Evolutionary conservation across 192 early-diverging fungal genomes (phyloP).

Genomic region (Coemansia umbellata): DNA sequence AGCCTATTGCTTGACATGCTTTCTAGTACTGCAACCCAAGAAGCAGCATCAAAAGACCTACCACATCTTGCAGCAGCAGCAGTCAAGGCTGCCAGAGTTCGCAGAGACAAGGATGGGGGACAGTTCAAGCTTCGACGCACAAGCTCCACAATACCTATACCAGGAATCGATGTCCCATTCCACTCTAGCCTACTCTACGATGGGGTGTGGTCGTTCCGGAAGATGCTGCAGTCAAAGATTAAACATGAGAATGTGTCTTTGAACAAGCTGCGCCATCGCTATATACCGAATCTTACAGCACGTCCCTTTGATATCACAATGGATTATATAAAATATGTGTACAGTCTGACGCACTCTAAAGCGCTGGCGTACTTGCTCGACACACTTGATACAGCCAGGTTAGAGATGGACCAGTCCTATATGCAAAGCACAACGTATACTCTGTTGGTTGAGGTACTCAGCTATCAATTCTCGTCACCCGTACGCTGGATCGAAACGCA

Average conservation of each 20-base stretch:
- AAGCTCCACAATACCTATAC: constrained; percentile 81
- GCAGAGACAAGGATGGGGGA: constrained; percentile 53
- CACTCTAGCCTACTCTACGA: constrained; percentile 84
- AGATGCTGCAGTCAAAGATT: constrained; percentile 73
- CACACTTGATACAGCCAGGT: constrained; percentile 63
- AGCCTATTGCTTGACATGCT: constrained; percentile 67
- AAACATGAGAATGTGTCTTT: constrained; percentile 68
- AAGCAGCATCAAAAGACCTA: constrained; percentile 61
- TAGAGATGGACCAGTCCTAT: constrained; percentile 56
- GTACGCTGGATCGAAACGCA: constrained; percentile 98
- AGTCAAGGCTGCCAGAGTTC: constrained; percentile 25
- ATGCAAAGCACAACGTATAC: constrained; percentile 77
- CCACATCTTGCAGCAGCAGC: constrained; percentile 60
- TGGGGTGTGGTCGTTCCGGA: constrained; percentile 84
- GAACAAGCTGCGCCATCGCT: constrained; percentile 66
- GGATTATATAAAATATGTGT: constrained; percentile 68
- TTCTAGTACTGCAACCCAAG: constrained; percentile 61
- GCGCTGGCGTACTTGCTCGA: constrained; percentile 65
- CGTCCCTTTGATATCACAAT: constrained; percentile 75
- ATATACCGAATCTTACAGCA: constrained; percentile 95
- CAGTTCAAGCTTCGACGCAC: constrained; percentile 68
- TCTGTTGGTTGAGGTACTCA: constrained; percentile 83
- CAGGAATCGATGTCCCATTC: constrained; percentile 95
- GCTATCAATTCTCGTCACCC: constrained; percentile 90
- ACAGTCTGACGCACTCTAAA: constrained; percentile 65